Evolutionary conservation across 208 protist genomes (phyloP).

Genomic region (Angomonas deanei): DNA sequence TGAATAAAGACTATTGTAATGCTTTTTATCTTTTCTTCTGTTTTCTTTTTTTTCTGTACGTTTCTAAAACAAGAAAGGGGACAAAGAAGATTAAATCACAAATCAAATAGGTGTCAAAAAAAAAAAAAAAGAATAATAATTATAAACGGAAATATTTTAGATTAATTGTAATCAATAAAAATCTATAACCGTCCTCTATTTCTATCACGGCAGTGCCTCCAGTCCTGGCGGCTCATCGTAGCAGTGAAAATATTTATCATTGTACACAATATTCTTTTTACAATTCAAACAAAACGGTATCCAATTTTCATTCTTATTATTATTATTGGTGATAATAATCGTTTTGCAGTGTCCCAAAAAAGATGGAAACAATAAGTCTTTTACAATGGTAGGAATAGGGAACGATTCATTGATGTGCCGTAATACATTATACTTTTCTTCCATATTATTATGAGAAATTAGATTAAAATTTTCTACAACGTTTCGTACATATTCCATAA

Average conservation of each 20-base stretch:
- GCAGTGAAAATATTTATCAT: background rate
- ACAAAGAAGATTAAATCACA: background rate
- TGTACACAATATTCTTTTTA: background rate
- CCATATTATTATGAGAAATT: background rate
- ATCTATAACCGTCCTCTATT: background rate
- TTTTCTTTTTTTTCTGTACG: conserved; percentile 3
- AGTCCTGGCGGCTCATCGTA: background rate
- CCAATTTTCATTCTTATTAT: background rate
- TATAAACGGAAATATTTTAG: too few relatives aligned
- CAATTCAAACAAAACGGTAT: background rate
- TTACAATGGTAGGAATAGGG: background rate
- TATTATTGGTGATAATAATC: background rate
- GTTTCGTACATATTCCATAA: background rate
- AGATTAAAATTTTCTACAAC: background rate
- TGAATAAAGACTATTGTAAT: background rate
- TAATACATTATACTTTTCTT: background rate
- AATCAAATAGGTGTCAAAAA: background rate
- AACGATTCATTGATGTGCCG: background rate
- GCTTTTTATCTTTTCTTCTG: background rate
- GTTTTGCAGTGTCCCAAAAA: conserved; percentile 1
- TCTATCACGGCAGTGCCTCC: background rate
- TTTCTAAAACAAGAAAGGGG: background rate
- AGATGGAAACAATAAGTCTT: background rate
- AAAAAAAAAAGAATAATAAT: background rate
- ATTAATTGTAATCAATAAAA: too few relatives aligned